phyloP scores from a whole-genome alignment of 2,329 filamentous ascomycete genomes.

The Cordyceps tenuipes region DNA sequence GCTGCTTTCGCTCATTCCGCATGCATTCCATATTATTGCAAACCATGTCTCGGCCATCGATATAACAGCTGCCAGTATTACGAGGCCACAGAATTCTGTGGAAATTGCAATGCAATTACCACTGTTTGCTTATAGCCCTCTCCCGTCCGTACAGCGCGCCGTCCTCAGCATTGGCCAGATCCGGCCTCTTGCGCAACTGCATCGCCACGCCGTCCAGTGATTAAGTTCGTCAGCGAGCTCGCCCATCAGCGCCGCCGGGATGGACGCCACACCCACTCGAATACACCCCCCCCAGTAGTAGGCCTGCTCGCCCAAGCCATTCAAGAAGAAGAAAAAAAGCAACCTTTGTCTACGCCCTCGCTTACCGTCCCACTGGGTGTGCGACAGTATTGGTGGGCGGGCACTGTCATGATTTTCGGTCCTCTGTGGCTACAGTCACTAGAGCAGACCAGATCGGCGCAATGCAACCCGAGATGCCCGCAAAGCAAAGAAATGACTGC shows the following conservation, averaged over 20 bases:
- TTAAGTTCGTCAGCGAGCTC: not conserved
- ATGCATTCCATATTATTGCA: not conserved
- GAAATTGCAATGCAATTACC: not conserved
- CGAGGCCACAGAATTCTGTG: not conserved
- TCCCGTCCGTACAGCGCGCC: not conserved
- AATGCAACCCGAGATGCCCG: not conserved
- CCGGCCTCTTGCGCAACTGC: not conserved
- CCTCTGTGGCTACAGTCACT: not conserved
- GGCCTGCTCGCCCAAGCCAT: not conserved
- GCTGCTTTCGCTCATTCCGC: not conserved
- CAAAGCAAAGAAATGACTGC: not conserved
- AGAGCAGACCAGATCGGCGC: conserved; percentile 2
- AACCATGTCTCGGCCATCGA: conserved; percentile 1
- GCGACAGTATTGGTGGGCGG: not conserved
- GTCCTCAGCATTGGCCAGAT: not conserved
- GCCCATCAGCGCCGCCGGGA: not conserved
- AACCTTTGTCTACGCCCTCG: not conserved
- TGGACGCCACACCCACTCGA: not conserved
- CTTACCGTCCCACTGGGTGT: not conserved
- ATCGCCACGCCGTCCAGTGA: not conserved
- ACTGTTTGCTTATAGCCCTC: not conserved
- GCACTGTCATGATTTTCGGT: not conserved
- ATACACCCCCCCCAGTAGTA: too few species aligned
- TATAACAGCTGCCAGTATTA: not conserved
- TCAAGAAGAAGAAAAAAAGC: not conserved